Conservation (phyloP, 2,329 filamentous ascomycete genomes). For the Alternaria sp. region DNA sequence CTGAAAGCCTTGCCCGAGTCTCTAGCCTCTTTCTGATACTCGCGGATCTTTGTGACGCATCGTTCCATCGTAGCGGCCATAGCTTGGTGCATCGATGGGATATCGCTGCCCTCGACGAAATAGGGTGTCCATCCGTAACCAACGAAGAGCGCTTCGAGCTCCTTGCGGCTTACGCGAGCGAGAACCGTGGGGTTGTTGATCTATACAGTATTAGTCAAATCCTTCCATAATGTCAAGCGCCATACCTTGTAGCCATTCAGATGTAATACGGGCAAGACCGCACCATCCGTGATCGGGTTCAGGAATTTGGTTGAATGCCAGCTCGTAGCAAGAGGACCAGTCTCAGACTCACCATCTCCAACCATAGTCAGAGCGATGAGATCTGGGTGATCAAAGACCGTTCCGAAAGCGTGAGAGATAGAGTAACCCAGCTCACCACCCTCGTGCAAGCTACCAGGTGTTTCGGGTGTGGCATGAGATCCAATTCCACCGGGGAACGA, state of each 20-base stretch:
- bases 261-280: constrained; percentile 79
- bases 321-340: constrained; percentile 78
- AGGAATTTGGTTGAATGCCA: constrained; percentile 88
- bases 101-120: constrained; percentile 79
- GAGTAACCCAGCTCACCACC: constrained; percentile 85
- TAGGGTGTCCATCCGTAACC: constrained; percentile 84
- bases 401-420: constrained; percentile 79
- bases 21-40: constrained; percentile 75
- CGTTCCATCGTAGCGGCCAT: constrained; percentile 81
- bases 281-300: constrained; percentile 80
- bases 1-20: constrained; percentile 74
- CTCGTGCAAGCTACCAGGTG: constrained; percentile 79
- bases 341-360: constrained; percentile 83
- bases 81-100: constrained; percentile 80
- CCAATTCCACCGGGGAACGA: constrained; percentile 83
- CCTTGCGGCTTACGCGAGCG: constrained; percentile 76
- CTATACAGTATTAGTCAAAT: constrained; percentile 22
- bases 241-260: constrained; percentile 83
- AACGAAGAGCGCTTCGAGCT: constrained; percentile 73
- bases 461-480: constrained; percentile 81
- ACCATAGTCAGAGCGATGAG: constrained; percentile 81
- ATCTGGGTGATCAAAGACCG: constrained; percentile 78
- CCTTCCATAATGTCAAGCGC: neutral
- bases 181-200: constrained; percentile 65
- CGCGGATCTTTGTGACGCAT: constrained; percentile 74